A percentile compares a stretch with the other conserved stretches of the same genome.
Conservation (phyloP, 2,329 filamentous ascomycete genomes). For the Periconia digitata region DNA sequence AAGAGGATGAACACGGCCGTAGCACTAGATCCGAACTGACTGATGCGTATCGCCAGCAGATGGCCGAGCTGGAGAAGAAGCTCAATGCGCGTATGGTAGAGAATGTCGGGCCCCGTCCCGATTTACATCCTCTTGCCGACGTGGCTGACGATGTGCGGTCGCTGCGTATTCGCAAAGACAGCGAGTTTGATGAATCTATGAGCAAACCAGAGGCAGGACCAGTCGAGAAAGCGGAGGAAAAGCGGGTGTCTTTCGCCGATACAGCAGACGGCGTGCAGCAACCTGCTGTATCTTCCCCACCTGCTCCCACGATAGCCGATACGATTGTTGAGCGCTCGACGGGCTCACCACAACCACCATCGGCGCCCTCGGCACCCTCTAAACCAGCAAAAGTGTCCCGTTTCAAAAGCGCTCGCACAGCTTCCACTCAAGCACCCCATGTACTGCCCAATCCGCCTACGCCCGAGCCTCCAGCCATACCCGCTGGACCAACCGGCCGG, state of each 20-base stretch:
- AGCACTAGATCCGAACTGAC: slow-evolving; percentile 67
- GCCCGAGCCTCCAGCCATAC: slow-evolving; percentile 30
- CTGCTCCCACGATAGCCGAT: slow-evolving; percentile 34
- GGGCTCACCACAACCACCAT: slow-evolving; percentile 8
- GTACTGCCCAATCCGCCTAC: slow-evolving; percentile 28
- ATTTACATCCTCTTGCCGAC: slow-evolving; percentile 40
- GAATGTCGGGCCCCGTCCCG: slow-evolving; percentile 57
- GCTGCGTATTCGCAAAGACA: slow-evolving; percentile 50
- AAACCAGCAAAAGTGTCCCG: slow-evolving; percentile 42
- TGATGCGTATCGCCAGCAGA: slow-evolving; percentile 75
- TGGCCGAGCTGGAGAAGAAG: slow-evolving; percentile 81
- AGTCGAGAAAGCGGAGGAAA: slow-evolving; percentile 27
- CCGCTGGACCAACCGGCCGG: slow-evolving; percentile 46
- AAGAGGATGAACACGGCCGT: slow-evolving; percentile 76
- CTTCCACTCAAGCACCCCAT: slow-evolving; percentile 14
- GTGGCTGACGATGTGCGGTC: slow-evolving; percentile 61
- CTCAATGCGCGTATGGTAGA: slow-evolving; percentile 63
- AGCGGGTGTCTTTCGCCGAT: slow-evolving; percentile 73
- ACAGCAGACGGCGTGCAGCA: slow-evolving; percentile 48
- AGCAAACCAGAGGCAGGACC: slow-evolving; percentile 9
- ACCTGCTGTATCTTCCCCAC: slow-evolving; percentile 43
- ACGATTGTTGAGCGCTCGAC: slow-evolving; percentile 37
- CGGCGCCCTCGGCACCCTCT: slow-evolving; percentile 13
- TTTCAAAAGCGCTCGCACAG: slow-evolving; percentile 42
- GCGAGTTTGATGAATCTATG: slow-evolving; percentile 35